Percentiles rank a stretch among this genome's conserved stretches.
Evolutionary conservation across 805 yeast genomes (phyloP).

Genomic region (Peterozyma toletana): DNA sequence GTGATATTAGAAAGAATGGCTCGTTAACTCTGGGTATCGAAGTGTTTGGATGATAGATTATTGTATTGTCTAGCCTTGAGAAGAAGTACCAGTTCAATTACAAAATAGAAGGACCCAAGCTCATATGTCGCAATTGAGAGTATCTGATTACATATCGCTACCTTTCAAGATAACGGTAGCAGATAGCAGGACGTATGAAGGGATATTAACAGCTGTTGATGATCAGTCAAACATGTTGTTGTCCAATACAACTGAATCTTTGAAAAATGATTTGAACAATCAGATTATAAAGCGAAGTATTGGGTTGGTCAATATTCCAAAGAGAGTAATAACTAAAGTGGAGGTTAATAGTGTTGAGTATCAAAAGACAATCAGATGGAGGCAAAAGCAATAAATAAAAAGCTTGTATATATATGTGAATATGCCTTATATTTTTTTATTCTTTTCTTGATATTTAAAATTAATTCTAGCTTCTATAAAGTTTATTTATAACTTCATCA

Average conservation of each 20-base stretch:
- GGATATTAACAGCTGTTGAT: slow-evolving; percentile 34
- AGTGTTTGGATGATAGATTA: too few relatives aligned
- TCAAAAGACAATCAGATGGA: slow-evolving; percentile 8
- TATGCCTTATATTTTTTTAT: not conserved
- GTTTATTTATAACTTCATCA: not conserved
- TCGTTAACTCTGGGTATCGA: too few relatives aligned
- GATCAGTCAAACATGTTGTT: slow-evolving; percentile 33
- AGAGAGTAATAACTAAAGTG: slow-evolving; percentile 25
- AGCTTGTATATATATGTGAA: not conserved
- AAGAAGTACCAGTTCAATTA: not conserved
- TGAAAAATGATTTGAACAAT: slow-evolving; percentile 4
- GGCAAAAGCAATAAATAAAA: not conserved
- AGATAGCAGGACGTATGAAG: slow-evolving; percentile 26
- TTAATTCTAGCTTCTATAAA: not conserved
- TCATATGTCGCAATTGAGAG: slow-evolving; percentile 1
- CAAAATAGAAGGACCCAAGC: not conserved
- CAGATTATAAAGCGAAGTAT: slow-evolving; percentile 25
- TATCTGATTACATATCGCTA: slow-evolving; percentile 26
- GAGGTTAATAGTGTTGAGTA: slow-evolving; percentile 18
- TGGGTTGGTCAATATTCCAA: slow-evolving; percentile 50
- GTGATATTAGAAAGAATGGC: too few relatives aligned
- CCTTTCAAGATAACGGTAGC: slow-evolving; percentile 17
- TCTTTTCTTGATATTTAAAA: not conserved
- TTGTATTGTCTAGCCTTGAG: too few relatives aligned
- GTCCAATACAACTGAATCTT: slow-evolving; percentile 28